These are phyloP conservation scores for Fusarium sp. DNA, from an alignment of 2,329 filamentous ascomycete genomes.

Conservation along the genomic window DNA sequence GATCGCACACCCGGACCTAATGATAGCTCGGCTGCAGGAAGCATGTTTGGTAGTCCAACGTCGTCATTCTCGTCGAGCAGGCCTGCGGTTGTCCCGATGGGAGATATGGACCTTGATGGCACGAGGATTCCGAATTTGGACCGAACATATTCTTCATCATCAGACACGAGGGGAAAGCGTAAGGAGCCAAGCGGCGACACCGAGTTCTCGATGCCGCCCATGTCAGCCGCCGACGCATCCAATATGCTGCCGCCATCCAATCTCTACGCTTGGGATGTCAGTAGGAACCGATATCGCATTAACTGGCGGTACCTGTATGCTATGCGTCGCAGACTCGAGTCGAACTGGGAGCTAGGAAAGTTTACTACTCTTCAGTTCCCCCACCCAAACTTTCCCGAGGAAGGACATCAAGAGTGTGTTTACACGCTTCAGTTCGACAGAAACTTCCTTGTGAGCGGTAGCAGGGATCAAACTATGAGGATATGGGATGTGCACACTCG, in stretches of 20 bases:
- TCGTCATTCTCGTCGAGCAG: constrained; percentile 49
- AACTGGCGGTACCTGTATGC: constrained; percentile 97
- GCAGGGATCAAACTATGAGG: constrained; percentile 86
- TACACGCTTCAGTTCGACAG: constrained; percentile 93
- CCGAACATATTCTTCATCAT: constrained; percentile 43
- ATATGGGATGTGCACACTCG: constrained; percentile 91
- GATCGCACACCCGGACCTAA: constrained; percentile 45
- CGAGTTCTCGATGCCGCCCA: constrained; percentile 48
- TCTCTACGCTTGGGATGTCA: constrained; percentile 64
- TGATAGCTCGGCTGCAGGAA: constrained; percentile 42
- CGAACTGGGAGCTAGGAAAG: constrained; percentile 89
- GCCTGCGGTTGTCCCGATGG: constrained; percentile 40
- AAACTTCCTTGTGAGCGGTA: constrained; percentile 91
- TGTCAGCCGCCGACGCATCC: constrained; percentile 45
- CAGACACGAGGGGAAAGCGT: constrained; percentile 51
- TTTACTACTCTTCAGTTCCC: constrained; percentile 92
- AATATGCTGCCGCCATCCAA: constrained; percentile 57
- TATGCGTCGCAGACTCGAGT: constrained; percentile 85
- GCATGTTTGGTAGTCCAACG: constrained; percentile 52
- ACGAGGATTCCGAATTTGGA: constrained; percentile 49
- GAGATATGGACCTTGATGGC: constrained; percentile 49
- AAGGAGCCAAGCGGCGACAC: constrained; percentile 52
- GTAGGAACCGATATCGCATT: constrained; percentile 69
- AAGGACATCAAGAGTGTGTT: constrained; percentile 92
- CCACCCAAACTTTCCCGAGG: constrained; percentile 81